These are phyloP conservation scores for Durio zibethinus DNA, from an alignment of 345 rosid species.

Conservation along the genomic window DNA sequence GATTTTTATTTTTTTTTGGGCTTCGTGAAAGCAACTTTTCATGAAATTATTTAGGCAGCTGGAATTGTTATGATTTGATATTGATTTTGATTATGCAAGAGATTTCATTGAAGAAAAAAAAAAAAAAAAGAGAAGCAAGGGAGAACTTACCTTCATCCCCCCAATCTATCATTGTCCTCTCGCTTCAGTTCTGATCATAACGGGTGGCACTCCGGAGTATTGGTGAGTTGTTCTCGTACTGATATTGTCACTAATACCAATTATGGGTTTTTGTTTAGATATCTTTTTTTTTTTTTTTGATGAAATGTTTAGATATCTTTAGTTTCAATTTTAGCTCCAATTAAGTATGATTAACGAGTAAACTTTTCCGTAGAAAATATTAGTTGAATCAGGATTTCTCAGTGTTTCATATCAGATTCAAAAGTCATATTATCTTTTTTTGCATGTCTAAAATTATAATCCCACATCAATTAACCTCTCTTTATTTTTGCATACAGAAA, in stretches of 20 bases:
- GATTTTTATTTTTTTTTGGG: not conserved
- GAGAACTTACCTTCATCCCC: not conserved
- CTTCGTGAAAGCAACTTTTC: slow-evolving; percentile 27
- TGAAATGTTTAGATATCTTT: not conserved
- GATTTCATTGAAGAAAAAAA: too few relatives aligned
- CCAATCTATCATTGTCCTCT: not conserved
- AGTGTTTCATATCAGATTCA: not conserved
- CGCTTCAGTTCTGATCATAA: not conserved
- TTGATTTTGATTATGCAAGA: too few relatives aligned
- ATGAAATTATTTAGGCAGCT: slow-evolving; percentile 21
- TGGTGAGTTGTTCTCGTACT: not conserved
- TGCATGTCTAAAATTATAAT: too few relatives aligned
- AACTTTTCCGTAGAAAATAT: too few relatives aligned
- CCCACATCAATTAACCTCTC: too few relatives aligned
- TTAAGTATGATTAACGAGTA: too few relatives aligned
- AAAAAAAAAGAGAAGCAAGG: too few relatives aligned
- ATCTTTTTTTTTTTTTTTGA: too few relatives aligned
- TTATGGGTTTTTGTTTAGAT: not conserved
- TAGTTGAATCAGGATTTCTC: not conserved
- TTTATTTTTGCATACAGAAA: too few relatives aligned
- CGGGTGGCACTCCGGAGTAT: not conserved
- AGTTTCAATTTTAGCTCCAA: not conserved
- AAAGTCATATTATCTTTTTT: not conserved
- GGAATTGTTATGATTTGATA: slow-evolving; percentile 32
- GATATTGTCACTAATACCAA: not conserved